phyloP scores from a whole-genome alignment of 2,329 filamentous ascomycete species.

The Lasiodiplodia sp. region DNA sequence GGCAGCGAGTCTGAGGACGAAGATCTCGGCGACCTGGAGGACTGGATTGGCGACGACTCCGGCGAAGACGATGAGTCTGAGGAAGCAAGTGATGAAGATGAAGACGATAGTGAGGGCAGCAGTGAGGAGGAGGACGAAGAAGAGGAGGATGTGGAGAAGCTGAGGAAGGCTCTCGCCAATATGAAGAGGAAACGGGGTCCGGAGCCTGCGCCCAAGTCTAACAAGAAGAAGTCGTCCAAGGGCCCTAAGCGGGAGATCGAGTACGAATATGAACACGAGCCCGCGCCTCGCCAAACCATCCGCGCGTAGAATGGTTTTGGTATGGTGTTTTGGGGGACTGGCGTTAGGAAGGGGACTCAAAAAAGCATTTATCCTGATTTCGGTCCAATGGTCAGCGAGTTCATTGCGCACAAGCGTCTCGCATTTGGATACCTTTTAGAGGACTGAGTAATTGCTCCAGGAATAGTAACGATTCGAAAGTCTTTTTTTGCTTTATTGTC shows the following conservation, averaged over 20 bases:
- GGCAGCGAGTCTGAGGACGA: slow-evolving; percentile 77
- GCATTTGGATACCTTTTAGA: slow-evolving; percentile 1
- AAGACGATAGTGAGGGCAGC: slow-evolving; percentile 57
- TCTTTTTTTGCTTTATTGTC: not conserved
- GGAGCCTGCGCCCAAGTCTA: slow-evolving; percentile 60
- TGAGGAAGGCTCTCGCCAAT: slow-evolving; percentile 62
- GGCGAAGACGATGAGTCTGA: slow-evolving; percentile 65
- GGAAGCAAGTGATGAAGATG: slow-evolving; percentile 59
- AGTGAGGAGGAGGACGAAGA: slow-evolving; percentile 64
- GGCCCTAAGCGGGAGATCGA: slow-evolving; percentile 76
- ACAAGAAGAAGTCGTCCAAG: slow-evolving; percentile 63
- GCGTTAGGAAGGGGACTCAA: slow-evolving; percentile 9
- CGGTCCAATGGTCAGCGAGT: not conserved
- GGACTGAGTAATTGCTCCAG: not conserved
- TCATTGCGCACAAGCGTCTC: not conserved
- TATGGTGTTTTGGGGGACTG: slow-evolving; percentile 4
- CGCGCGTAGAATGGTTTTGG: slow-evolving; percentile 32
- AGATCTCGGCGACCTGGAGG: slow-evolving; percentile 76
- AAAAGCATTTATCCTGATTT: slow-evolving; percentile 2
- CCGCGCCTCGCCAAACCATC: slow-evolving; percentile 48
- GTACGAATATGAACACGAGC: slow-evolving; percentile 75
- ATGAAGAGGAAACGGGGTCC: slow-evolving; percentile 65
- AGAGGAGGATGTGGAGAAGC: slow-evolving; percentile 62
- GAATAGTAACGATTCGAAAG: not conserved
- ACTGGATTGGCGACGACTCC: slow-evolving; percentile 84